Evolutionary conservation across 768 basidiomycete species (phyloP).

Genomic region (Rubroboletus pulcherrimus): DNA sequence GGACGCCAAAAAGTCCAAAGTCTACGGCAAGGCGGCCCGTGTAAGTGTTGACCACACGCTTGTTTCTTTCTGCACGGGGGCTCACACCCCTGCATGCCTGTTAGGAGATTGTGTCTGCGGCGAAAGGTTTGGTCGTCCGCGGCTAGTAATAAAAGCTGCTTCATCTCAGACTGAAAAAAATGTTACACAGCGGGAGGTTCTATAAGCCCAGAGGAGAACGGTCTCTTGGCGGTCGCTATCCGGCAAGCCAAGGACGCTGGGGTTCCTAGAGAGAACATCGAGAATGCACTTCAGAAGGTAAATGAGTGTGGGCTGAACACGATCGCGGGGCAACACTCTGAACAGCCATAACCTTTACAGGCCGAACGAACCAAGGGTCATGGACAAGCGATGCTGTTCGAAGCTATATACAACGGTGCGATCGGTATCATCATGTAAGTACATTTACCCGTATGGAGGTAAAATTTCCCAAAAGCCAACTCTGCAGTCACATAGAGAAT

Average conservation of each 20-base stretch:
- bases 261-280: slow-evolving; percentile 68
- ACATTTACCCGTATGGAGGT: not conserved
- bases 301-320: not conserved
- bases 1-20: slow-evolving; percentile 54
- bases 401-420: slow-evolving; percentile 55
- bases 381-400: slow-evolving; percentile 52
- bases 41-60: slow-evolving; percentile 35
- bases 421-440: slow-evolving; percentile 64
- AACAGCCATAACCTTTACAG: slow-evolving; percentile 26
- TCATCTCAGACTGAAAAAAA: too few relatives aligned
- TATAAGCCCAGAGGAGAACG: slow-evolving; percentile 50
- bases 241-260: slow-evolving; percentile 53
- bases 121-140: slow-evolving; percentile 42
- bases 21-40: slow-evolving; percentile 53
- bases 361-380: slow-evolving; percentile 47
- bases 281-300: slow-evolving; percentile 57
- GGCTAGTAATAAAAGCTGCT: not conserved
- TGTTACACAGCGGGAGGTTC: slow-evolving; percentile 49
- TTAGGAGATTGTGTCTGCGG: slow-evolving; percentile 63
- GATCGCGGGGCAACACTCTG: not conserved
- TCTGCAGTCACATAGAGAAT: slow-evolving; percentile 41
- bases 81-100: not conserved
- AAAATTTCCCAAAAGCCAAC: slow-evolving; percentile 15
- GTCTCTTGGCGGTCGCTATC: slow-evolving; percentile 49
- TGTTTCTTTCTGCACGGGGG: not conserved